phyloP scores from a whole-genome alignment of 2,329 filamentous ascomycete species.

The Plenodomus lindquistii region DNA sequence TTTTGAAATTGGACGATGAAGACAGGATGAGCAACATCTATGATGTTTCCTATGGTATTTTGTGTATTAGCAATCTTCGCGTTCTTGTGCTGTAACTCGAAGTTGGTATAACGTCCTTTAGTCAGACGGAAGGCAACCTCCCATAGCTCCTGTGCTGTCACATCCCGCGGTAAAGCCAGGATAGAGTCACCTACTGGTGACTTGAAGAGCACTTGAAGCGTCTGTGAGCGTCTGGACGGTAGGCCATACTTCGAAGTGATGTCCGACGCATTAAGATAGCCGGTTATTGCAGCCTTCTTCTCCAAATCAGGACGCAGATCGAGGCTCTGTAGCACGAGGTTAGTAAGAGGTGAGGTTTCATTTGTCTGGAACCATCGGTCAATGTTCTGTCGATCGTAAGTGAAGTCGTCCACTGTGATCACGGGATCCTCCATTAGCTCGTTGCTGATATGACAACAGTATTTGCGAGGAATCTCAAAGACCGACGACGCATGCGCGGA shows the following conservation, averaged over 20 bases:
- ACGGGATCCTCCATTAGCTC: conserved; percentile 43
- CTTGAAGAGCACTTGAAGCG: conserved; percentile 13
- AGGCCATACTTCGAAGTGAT: conserved; percentile 7
- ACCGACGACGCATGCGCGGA: conserved; percentile 1
- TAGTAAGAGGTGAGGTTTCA: conserved; percentile 38
- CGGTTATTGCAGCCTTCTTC: conserved; percentile 20
- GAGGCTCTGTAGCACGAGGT: conserved; percentile 24
- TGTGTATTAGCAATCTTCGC: conserved; percentile 1
- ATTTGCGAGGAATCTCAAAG: conserved; percentile 26
- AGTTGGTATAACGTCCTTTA: conserved; percentile 10
- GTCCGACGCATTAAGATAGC: conserved; percentile 21
- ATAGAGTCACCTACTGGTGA: conserved; percentile 14
- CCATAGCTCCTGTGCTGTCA: conserved; percentile 10
- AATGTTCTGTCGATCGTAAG: conserved; percentile 42
- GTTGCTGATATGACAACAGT: conserved; percentile 39
- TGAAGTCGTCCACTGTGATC: conserved; percentile 34
- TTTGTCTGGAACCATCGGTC: conserved; percentile 40
- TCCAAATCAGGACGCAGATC: conserved; percentile 22
- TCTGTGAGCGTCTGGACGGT: no score
- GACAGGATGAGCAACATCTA: conserved; percentile 2
- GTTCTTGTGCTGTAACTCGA: conserved; percentile 11
- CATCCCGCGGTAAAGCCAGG: background rate
- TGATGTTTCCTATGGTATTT: background rate
- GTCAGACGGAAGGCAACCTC: conserved; percentile 12
- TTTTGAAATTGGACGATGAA: conserved; percentile 3